Percentiles rank a stretch among this genome's conserved stretches.
These are phyloP conservation scores for Auriscalpium orientale DNA, from an alignment of 768 basidiomycete genomes.

Conservation along the genomic window DNA sequence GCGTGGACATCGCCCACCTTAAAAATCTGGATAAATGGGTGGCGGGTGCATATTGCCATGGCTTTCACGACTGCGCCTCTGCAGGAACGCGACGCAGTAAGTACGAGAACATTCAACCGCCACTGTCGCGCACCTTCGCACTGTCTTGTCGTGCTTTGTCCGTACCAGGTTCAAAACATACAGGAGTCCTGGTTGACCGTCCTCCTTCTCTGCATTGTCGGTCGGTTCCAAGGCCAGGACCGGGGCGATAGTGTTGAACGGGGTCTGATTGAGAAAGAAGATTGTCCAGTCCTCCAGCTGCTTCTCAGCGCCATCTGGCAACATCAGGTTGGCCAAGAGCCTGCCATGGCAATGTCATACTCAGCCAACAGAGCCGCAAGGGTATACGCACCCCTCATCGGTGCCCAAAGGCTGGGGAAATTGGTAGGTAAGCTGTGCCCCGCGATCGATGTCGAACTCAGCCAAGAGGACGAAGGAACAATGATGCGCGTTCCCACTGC, in stretches of 20 bases:
- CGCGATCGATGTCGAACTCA: constrained; percentile 97
- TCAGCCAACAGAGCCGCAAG: no score
- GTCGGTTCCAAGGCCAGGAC: constrained; percentile 64
- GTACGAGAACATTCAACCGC: background rate
- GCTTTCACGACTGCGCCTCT: constrained; percentile 95
- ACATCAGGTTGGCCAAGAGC: constrained; percentile 92
- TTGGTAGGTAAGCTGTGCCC: constrained; percentile 90
- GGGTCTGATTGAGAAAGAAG: constrained; percentile 94
- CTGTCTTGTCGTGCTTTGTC: constrained; percentile 83
- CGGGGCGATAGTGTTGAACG: constrained; percentile 80
- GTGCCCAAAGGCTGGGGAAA: constrained; percentile 92
- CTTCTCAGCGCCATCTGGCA: constrained; percentile 95
- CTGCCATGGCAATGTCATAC: constrained; percentile 30
- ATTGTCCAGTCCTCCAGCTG: constrained; percentile 97
- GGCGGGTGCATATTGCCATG: constrained; percentile 86
- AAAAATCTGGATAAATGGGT: constrained; percentile 94
- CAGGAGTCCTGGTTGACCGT: constrained; percentile 45
- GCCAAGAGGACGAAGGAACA: constrained; percentile 92
- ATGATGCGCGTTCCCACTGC: constrained; percentile 58
- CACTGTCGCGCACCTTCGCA: constrained; percentile 51
- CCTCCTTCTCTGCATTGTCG: constrained; percentile 22
- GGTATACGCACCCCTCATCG: constrained; percentile 74
- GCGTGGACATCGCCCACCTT: constrained; percentile 45
- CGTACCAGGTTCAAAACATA: constrained; percentile 88
- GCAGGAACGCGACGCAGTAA: background rate